Evolutionary conservation across 345 rosid species (phyloP), one percentile per base, ranked within the genome.

Genomic region (Hibiscus syriacus): DNA sequence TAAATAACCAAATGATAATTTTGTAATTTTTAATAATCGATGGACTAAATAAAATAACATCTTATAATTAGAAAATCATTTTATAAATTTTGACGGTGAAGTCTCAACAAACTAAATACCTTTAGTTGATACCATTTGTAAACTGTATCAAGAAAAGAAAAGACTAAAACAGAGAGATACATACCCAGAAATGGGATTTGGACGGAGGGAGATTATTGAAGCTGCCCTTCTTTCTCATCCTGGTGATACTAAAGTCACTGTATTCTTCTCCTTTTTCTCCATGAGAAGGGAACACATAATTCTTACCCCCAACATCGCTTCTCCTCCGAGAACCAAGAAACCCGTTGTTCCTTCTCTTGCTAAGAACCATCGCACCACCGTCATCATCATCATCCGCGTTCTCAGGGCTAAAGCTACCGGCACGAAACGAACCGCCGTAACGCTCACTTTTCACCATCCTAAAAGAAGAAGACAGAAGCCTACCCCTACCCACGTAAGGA

Each of bases 161-260:
- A n/a, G n/a, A n/a, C n/a, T n/a, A n/a, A n/a, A n/a, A 53, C 4
- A 32, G 48, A n/a, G 2, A 19, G 26, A 68, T n/a, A n/a, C n/a
- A n/a, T 73, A 90, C 97, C 97, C 92, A 90, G 84, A 85, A 82
- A 70, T 72, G 87, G 73, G 91, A 66, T 78, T 76, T 83, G 55
- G 80, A 25, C 57, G 63, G 67, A 53, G 85, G 55, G 30, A 74
- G 64, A 48, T 38, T 48, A n/a, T n/a, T n/a, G n/a, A n/a, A n/a
- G n/a, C n/a, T n/a, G 55, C 84, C 86, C 43, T 77, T 41, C 73
- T 78, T 82, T 68, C 67, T 65, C 20, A 80, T 71, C 57, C 59
- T 76, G 13, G 77, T 78, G 76, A 82, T 64, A 74, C 69, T 77
- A 63, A 67, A 73, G 19, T 48, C 52, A 17, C 71, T 73, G 23